phyloP scores from a whole-genome alignment of 257 asterid species.

The Haberlea rhodopensis region DNA sequence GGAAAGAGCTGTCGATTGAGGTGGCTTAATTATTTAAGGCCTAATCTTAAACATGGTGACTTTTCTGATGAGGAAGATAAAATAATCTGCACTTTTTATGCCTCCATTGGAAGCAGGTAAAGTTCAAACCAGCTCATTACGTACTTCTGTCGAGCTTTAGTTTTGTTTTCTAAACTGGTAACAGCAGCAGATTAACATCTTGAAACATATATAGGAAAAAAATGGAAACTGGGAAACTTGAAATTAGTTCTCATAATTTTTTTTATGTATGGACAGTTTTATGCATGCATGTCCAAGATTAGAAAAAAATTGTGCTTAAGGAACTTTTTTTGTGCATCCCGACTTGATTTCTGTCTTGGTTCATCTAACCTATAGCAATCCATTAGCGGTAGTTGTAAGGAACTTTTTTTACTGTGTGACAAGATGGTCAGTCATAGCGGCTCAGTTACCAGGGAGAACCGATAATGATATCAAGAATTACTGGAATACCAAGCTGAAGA shows the following conservation, averaged over 20 bases:
- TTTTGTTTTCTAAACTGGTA: no score
- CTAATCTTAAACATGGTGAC: slow-evolving; percentile 82
- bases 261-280: slow-evolving; percentile 32
- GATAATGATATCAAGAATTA: slow-evolving; percentile 86
- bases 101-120: slow-evolving; percentile 90
- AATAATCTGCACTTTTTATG: slow-evolving; percentile 66
- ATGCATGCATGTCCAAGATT: slow-evolving; percentile 45
- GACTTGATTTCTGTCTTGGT: no score
- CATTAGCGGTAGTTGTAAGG: no score
- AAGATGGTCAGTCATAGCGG: slow-evolving; percentile 85
- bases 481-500: slow-evolving; percentile 91
- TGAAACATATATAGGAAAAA: slow-evolving; percentile 14
- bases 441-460: slow-evolving; percentile 75
- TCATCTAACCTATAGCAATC: no score
- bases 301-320: slow-evolving; percentile 15
- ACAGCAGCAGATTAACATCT: no score
- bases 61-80: slow-evolving; percentile 86
- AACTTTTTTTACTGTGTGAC: background rate
- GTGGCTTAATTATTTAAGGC: slow-evolving; percentile 89
- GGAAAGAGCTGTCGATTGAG: slow-evolving; percentile 91
- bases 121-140: background rate
- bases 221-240: background rate
- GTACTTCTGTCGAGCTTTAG: background rate
- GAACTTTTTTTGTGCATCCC: no score
- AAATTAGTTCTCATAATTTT: background rate